A percentile compares a stretch with the other conserved stretches of the same genome.
phyloP scores from a whole-genome alignment of 176 grass and related monocot species.

The Avena atlantica region DNA sequence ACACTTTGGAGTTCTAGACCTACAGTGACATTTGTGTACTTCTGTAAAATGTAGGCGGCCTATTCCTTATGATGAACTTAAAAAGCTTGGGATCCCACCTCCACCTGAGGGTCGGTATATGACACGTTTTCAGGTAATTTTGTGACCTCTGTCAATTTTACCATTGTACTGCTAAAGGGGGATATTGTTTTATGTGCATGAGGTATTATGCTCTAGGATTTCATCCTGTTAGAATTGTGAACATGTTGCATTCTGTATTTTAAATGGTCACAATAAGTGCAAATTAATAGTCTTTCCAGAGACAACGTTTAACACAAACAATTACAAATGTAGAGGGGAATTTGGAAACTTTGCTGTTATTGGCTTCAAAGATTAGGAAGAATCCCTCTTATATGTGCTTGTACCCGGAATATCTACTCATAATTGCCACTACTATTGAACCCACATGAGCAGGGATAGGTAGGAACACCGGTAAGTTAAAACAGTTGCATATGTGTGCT shows the following conservation, averaged over 20 bases:
- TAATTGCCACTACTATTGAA: slow-evolving; percentile 2
- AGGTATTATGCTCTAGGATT: slow-evolving; percentile 2
- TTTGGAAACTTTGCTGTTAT: background rate
- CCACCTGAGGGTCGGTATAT: slow-evolving; percentile 84
- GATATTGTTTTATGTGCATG: background rate
- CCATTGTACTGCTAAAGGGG: background rate
- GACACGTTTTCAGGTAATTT: slow-evolving; percentile 73
- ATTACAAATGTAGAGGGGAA: background rate
- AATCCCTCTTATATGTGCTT: no score
- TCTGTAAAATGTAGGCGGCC: slow-evolving; percentile 59
- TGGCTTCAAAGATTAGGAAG: background rate
- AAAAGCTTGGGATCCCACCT: slow-evolving; percentile 87
- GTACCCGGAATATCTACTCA: background rate
- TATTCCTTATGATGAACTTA: slow-evolving; percentile 86
- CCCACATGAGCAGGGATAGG: background rate
- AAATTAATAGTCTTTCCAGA: background rate
- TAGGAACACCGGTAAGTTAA: background rate
- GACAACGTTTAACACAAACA: background rate
- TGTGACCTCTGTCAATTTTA: background rate
- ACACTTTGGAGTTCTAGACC: background rate
- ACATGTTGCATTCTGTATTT: background rate
- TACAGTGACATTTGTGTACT: slow-evolving; percentile 2
- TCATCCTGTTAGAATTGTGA: background rate
- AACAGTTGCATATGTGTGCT: background rate
- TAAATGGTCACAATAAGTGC: no score